phyloP scores from a whole-genome alignment of 2,329 filamentous ascomycete genomes.

The Venturia nashicola region DNA sequence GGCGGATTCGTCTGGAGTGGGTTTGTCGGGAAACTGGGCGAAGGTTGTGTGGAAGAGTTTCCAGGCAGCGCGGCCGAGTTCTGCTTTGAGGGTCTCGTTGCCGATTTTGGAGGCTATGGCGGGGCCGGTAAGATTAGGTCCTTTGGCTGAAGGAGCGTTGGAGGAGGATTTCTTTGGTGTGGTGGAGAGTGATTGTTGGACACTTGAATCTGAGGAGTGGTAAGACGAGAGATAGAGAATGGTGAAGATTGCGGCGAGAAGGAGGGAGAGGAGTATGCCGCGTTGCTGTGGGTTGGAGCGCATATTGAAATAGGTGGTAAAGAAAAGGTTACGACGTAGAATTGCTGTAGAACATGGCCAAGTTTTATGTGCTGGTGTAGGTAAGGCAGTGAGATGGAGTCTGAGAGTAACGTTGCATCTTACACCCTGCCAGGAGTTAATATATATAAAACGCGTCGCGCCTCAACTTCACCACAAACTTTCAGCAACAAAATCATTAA shows the following conservation, averaged over 20 bases:
- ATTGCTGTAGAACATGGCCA: not conserved
- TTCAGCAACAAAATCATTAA: too few relatives aligned
- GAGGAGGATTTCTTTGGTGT: slow-evolving; percentile 13
- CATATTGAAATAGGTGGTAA: not conserved
- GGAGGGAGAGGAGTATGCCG: slow-evolving; percentile 33
- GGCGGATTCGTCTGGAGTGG: slow-evolving; percentile 46
- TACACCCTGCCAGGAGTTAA: not conserved
- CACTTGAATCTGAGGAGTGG: slow-evolving; percentile 17
- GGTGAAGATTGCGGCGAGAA: slow-evolving; percentile 44
- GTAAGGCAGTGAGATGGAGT: too few relatives aligned
- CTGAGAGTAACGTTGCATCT: too few relatives aligned
- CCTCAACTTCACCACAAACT: too few relatives aligned
- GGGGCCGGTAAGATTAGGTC: slow-evolving; percentile 43
- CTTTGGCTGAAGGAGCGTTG: slow-evolving; percentile 10
- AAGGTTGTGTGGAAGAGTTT: slow-evolving; percentile 56
- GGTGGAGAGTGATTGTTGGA: slow-evolving; percentile 14
- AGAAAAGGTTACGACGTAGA: not conserved
- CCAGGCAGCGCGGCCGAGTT: slow-evolving; percentile 53
- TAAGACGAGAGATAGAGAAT: slow-evolving; percentile 47
- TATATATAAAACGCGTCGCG: not conserved
- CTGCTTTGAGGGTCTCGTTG: slow-evolving; percentile 67
- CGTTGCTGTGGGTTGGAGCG: slow-evolving; percentile 18
- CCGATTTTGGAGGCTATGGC: slow-evolving; percentile 71
- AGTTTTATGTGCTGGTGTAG: not conserved
- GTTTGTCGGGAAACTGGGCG: slow-evolving; percentile 51